Evolutionary conservation across 257 asterid genomes (phyloP).

Genomic region (Solanum bukasovii): DNA sequence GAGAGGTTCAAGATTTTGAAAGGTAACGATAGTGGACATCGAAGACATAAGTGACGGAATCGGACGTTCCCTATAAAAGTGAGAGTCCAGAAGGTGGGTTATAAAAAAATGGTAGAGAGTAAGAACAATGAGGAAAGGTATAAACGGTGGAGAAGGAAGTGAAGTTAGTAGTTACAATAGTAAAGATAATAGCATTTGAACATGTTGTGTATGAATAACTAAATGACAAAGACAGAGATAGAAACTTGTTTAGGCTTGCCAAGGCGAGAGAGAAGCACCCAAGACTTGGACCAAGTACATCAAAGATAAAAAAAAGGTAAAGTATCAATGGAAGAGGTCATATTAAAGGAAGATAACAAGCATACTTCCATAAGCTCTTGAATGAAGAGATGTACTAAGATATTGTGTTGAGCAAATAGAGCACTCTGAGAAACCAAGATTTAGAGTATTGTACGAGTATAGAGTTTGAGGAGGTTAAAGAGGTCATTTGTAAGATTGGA

Average conservation of each 20-base stretch:
- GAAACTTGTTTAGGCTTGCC: background rate
- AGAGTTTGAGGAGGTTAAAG: no score
- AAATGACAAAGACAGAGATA: background rate
- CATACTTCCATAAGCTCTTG: background rate
- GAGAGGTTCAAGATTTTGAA: no score
- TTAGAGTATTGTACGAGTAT: background rate
- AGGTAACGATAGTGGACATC: no score
- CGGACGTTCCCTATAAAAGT: background rate
- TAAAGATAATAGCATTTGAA: no score
- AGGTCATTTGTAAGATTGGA: background rate
- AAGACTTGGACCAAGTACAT: background rate
- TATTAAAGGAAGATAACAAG: no score
- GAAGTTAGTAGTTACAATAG: background rate
- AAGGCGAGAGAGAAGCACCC: background rate
- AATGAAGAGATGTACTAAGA: background rate
- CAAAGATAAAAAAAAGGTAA: background rate
- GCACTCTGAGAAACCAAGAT: background rate
- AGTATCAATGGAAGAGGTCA: background rate
- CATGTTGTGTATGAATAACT: background rate
- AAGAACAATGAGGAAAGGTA: background rate
- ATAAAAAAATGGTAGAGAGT: background rate
- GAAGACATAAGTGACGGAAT: background rate
- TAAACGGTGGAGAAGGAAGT: background rate
- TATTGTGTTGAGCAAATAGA: background rate
- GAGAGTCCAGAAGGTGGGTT: background rate